Conservation (phyloP, 805 yeast species). For the Pichia deserticola region DNA sequence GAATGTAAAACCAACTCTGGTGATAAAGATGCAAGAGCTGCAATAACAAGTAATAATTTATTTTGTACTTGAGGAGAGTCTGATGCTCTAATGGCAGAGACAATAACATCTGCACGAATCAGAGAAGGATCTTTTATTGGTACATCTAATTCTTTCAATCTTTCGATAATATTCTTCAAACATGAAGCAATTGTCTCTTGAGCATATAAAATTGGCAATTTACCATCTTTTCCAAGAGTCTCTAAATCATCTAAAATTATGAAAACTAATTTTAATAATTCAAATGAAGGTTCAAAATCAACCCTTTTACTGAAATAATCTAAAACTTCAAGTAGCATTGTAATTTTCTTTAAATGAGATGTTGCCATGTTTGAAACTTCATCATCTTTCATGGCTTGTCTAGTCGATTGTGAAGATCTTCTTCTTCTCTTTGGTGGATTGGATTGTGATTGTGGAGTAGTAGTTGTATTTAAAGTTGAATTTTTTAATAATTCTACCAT, state of each 20-base stretch:
- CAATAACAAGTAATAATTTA: constrained; percentile 72
- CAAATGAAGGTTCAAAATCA: constrained; percentile 24
- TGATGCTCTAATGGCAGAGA: constrained; percentile 82
- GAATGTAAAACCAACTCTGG: constrained; percentile 92
- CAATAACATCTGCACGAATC: constrained; percentile 83
- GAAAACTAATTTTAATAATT: constrained; percentile 38
- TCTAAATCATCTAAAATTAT: constrained; percentile 66
- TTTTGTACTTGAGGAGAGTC: constrained; percentile 94
- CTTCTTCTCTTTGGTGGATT: constrained; percentile 74
- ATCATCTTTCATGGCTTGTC: constrained; percentile 66
- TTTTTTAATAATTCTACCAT: constrained; percentile 54
- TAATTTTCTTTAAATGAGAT: constrained; percentile 66
- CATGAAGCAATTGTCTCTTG: constrained; percentile 88
- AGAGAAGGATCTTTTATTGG: constrained; percentile 50
- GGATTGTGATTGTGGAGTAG: constrained; percentile 18
- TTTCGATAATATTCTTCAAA: constrained; percentile 61
- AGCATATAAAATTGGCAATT: constrained; percentile 81
- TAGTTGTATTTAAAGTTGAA: constrained; percentile 27
- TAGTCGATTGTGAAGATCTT: constrained; percentile 67
- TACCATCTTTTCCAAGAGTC: constrained; percentile 84
- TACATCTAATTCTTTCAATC: constrained; percentile 35
- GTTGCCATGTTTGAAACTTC: constrained; percentile 72
- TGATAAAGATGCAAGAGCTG: constrained; percentile 78
- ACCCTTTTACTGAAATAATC: constrained; percentile 37
- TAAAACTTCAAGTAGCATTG: constrained; percentile 71